These are phyloP conservation scores for Penicillium simplicissimum DNA, from an alignment of 495 filamentous ascomycete genomes.

Conservation along the genomic window DNA sequence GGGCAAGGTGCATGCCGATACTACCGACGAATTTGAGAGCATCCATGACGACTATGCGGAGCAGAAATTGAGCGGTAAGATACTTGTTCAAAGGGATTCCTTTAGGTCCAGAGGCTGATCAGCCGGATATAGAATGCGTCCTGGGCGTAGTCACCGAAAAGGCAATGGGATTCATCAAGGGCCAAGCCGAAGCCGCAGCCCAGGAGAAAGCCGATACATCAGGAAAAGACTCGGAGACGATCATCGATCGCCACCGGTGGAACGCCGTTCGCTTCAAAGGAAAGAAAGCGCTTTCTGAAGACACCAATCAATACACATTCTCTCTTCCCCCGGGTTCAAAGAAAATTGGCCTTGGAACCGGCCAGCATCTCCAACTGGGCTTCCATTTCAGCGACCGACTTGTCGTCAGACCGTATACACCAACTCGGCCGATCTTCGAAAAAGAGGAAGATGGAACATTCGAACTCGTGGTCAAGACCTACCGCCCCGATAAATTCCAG, in stretches of 20 bases:
- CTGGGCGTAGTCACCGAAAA: neutral
- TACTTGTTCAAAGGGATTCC: too few relatives aligned
- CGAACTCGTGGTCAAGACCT: constrained; percentile 1
- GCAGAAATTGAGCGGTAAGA: constrained; percentile 4
- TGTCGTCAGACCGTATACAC: neutral
- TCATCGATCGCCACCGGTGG: neutral
- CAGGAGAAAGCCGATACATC: neutral
- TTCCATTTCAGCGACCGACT: constrained; percentile 5
- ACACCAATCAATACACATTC: neutral
- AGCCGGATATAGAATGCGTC: neutral
- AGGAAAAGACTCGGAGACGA: neutral
- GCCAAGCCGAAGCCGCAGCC: neutral
- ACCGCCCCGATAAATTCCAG: neutral
- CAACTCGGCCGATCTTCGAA: neutral
- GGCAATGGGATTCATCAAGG: neutral
- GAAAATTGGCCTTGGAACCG: neutral
- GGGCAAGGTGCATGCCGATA: neutral
- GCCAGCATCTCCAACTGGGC: neutral
- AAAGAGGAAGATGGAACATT: constrained; percentile 5
- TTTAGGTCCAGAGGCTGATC: neutral
- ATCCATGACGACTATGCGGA: constrained; percentile 4
- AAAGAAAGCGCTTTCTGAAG: neutral
- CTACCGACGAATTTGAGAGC: neutral
- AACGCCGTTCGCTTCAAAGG: neutral
- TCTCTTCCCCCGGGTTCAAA: neutral